Conservation (phyloP, 2,329 filamentous ascomycete species). For the Didymella pinodella region DNA sequence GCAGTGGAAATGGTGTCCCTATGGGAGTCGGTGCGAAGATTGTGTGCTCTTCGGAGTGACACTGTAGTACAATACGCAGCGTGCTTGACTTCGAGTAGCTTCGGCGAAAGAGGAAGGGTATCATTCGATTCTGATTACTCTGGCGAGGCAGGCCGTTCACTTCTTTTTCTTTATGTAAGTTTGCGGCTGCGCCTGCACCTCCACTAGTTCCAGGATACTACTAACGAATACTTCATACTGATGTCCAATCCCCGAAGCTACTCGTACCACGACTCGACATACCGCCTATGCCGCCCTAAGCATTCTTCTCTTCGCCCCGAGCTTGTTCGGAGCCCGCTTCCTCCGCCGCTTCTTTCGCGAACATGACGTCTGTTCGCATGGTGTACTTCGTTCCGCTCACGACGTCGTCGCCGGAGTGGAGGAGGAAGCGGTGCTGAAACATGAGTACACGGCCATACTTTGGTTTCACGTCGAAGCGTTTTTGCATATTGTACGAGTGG, state of each 20-base stretch:
- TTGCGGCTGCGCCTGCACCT: constrained; percentile 3
- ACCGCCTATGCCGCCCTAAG: not conserved
- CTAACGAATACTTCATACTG: constrained; percentile 41
- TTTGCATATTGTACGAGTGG: constrained; percentile 44
- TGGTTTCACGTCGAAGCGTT: constrained; percentile 57
- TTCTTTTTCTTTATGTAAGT: constrained; percentile 61
- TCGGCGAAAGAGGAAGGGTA: constrained; percentile 59
- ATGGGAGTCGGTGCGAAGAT: constrained; percentile 97
- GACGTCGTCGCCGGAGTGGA: constrained; percentile 65
- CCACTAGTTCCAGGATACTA: constrained; percentile 49
- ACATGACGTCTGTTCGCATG: constrained; percentile 65
- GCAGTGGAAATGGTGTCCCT: constrained; percentile 60
- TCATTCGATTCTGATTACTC: constrained; percentile 95
- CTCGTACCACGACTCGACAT: not conserved
- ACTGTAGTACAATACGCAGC: constrained; percentile 98
- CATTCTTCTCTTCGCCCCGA: not conserved
- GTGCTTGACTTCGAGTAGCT: constrained; percentile 62
- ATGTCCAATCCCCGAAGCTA: not conserved
- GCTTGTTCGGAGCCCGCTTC: constrained; percentile 1
- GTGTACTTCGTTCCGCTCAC: constrained; percentile 63
- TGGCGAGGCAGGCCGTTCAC: constrained; percentile 79
- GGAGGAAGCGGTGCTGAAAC: constrained; percentile 63
- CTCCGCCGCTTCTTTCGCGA: constrained; percentile 43
- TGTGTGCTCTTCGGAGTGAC: constrained; percentile 73
- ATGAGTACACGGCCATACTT: constrained; percentile 62